Conservation (phyloP, 257 asterid genomes). For the Solanum chilense region DNA sequence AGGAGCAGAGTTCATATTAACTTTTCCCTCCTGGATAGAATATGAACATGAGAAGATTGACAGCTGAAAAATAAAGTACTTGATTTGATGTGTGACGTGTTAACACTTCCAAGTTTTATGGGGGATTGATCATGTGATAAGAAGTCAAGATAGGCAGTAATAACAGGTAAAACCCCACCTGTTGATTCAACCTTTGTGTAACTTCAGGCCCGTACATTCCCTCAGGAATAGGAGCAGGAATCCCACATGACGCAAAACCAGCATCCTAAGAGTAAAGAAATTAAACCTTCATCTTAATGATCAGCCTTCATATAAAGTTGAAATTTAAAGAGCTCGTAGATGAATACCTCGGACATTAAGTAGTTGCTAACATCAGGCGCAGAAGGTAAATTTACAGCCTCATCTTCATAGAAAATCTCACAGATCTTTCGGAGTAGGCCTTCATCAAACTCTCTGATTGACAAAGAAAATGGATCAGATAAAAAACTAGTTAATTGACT, state of each 20-base stretch:
- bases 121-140: neutral
- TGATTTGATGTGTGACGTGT: neutral
- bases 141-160: neutral
- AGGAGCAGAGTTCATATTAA: constrained; percentile 22
- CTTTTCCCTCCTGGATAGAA: constrained; percentile 60
- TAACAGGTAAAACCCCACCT: constrained; percentile 25
- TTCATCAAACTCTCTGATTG: constrained; percentile 81
- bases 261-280: constrained; percentile 43
- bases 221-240: constrained; percentile 47
- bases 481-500: neutral
- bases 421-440: constrained; percentile 47
- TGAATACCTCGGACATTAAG: constrained; percentile 70
- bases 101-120: neutral
- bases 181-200: constrained; percentile 40
- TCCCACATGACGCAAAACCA: constrained; percentile 57
- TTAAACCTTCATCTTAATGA: constrained; percentile 1
- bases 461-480: neutral
- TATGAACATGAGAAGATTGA: neutral
- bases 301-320: neutral
- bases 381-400: constrained; percentile 61
- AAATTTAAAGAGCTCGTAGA: neutral
- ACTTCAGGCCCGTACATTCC: constrained; percentile 81
- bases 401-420: constrained; percentile 79
- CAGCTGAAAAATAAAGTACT: neutral
- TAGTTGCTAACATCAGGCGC: constrained; percentile 95